These are phyloP conservation scores for Calonectria pauciramosa DNA, from an alignment of 2,329 filamentous ascomycete species.

Conservation along the genomic window DNA sequence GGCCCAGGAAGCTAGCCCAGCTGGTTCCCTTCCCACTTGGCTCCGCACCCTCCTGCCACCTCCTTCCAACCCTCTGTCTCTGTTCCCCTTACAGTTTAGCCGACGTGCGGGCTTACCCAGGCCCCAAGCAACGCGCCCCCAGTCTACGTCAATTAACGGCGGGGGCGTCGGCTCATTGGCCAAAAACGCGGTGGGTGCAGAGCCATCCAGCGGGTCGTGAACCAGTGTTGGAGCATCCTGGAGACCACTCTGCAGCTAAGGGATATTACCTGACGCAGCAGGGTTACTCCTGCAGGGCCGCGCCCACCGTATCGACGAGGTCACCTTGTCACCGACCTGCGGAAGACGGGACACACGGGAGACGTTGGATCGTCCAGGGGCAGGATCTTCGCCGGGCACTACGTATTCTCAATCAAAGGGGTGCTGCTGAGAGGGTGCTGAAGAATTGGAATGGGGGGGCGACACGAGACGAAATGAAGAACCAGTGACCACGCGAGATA, in stretches of 20 bases:
- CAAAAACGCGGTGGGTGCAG: conserved; percentile 37
- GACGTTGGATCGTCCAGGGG: conserved; percentile 16
- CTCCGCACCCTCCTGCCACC: conserved; percentile 6
- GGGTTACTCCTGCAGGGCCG: conserved; percentile 48
- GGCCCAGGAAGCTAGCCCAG: conserved; percentile 1
- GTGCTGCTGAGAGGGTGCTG: conserved; percentile 4
- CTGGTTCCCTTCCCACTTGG: conserved; percentile 8
- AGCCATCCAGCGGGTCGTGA: conserved; percentile 32
- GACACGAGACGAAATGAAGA: not conserved
- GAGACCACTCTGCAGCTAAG: conserved; percentile 47
- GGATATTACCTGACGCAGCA: conserved; percentile 50
- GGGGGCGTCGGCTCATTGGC: conserved; percentile 18
- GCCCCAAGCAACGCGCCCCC: conserved; percentile 21
- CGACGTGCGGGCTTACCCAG: conserved; percentile 13
- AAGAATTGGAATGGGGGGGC: not conserved
- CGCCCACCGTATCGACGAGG: conserved; percentile 26
- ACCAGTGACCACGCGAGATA: not conserved
- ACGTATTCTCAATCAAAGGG: conserved; percentile 11
- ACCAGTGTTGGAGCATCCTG: conserved; percentile 47
- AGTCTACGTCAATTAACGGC: conserved; percentile 2
- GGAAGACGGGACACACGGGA: conserved; percentile 22
- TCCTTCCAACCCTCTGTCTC: conserved; percentile 12
- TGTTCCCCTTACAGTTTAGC: conserved; percentile 39
- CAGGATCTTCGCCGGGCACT: not conserved
- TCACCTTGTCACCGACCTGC: conserved; percentile 24